A percentile compares a stretch with the other conserved stretches of the same genome.
Evolutionary conservation across 2,329 filamentous ascomycete genomes (phyloP).

Genomic region (Remersonia thermophila): DNA sequence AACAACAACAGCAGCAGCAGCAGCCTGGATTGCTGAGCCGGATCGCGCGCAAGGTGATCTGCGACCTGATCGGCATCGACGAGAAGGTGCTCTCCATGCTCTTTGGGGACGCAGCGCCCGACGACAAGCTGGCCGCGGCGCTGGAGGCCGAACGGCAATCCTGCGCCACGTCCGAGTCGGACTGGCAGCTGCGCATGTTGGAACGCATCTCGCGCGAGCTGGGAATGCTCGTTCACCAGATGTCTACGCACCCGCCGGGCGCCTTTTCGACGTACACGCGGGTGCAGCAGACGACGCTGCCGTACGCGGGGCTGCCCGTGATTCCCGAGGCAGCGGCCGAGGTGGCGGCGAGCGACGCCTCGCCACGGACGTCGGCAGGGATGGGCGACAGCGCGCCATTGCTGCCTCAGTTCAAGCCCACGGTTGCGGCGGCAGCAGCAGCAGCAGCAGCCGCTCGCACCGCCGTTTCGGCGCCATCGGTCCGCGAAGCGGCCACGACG

Average conservation of each 20-base stretch:
- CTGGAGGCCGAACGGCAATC: constrained; percentile 21
- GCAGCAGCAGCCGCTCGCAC: constrained; percentile 21
- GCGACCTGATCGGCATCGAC: constrained; percentile 83
- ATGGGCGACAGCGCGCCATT: constrained; percentile 21
- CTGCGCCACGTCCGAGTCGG: constrained; percentile 21
- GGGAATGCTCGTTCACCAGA: constrained; percentile 66
- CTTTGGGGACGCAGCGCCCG: constrained; percentile 65
- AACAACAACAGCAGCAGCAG: not conserved
- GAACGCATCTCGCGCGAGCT: constrained; percentile 80
- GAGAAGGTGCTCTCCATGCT: constrained; percentile 74
- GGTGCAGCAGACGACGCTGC: constrained; percentile 50
- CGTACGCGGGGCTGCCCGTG: constrained; percentile 67
- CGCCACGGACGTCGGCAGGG: not conserved
- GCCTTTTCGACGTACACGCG: constrained; percentile 74
- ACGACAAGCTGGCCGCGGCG: constrained; percentile 25
- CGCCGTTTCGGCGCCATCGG: constrained; percentile 24
- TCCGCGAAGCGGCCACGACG: constrained; percentile 19
- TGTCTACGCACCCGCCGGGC: constrained; percentile 73
- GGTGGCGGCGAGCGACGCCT: constrained; percentile 10
- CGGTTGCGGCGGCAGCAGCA: constrained; percentile 29
- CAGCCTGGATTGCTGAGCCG: constrained; percentile 63
- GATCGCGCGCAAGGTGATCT: constrained; percentile 75
- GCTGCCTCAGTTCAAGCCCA: constrained; percentile 37
- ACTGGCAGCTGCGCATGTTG: constrained; percentile 68
- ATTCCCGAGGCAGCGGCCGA: constrained; percentile 40